A percentile compares a stretch with the other conserved stretches of the same genome.
These are phyloP conservation scores for Pugionium cornutum DNA, from an alignment of 345 rosid species.

Conservation along the genomic window DNA sequence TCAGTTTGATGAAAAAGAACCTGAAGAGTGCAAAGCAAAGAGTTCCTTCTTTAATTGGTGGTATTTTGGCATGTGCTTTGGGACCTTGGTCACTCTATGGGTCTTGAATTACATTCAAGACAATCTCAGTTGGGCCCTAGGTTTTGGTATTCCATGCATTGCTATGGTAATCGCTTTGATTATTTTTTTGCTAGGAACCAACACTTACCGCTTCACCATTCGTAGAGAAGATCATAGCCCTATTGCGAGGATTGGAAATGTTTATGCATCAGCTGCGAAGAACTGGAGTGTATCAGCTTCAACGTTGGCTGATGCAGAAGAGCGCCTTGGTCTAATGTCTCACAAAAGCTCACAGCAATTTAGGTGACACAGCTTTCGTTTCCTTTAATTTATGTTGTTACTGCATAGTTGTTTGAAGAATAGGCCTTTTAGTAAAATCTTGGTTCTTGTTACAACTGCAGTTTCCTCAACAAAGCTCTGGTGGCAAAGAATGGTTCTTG, in stretches of 20 bases:
- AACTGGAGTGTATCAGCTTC: conserved; percentile 48
- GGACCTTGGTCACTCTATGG: conserved; percentile 44
- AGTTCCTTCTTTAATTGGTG: conserved; percentile 90
- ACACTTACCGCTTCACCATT: conserved; percentile 54
- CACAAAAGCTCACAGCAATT: conserved; percentile 44
- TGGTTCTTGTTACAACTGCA: conserved; percentile 29
- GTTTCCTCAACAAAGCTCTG: conserved; percentile 58
- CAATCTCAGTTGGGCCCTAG: conserved; percentile 73
- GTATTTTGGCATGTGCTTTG: conserved; percentile 61
- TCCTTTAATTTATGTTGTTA: conserved; percentile 8
- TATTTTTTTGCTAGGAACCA: conserved; percentile 58
- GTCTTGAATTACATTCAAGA: conserved; percentile 70
- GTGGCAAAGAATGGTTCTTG: conserved; percentile 45
- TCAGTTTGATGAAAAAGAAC: conserved; percentile 70
- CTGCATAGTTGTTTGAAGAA: neutral
- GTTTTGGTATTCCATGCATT: conserved; percentile 70
- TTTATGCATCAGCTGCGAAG: conserved; percentile 54
- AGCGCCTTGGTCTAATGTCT: conserved; percentile 42
- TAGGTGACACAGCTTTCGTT: conserved; percentile 39
- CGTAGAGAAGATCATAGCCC: conserved; percentile 52
- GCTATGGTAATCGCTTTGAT: conserved; percentile 58
- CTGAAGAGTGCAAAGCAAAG: conserved; percentile 51
- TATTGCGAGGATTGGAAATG: conserved; percentile 55
- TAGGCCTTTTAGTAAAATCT: neutral
- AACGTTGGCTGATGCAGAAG: conserved; percentile 39